Percentiles rank a stretch among this genome's conserved stretches.
These are phyloP conservation scores for Lactarius hatsudake DNA, from an alignment of 768 basidiomycete species.

Conservation along the genomic window DNA sequence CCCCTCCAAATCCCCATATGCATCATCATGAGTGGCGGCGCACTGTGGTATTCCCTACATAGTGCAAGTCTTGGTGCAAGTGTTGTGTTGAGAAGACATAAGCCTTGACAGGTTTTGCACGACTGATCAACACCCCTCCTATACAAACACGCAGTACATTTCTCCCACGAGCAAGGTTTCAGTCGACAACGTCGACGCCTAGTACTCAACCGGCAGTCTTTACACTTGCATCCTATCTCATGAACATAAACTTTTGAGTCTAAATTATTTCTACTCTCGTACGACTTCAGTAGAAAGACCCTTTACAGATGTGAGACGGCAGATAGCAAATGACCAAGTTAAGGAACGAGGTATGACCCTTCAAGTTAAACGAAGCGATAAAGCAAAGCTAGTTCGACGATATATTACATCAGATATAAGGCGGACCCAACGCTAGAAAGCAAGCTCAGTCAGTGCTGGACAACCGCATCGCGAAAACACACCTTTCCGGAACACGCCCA, in stretches of 20 bases:
- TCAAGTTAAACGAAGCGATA: background rate
- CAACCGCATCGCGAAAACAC: background rate
- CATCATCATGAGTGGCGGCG: too few species aligned
- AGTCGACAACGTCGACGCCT: too few species aligned
- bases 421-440: slow-evolving; percentile 16
- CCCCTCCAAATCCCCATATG: too few species aligned
- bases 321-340: background rate
- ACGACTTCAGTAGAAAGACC: background rate
- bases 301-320: background rate
- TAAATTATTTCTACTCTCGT: background rate
- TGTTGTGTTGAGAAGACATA: too few species aligned
- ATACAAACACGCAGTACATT: too few species aligned
- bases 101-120: too few species aligned
- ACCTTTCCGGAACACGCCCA: slow-evolving; percentile 76
- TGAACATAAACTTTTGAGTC: too few species aligned
- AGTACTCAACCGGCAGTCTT: background rate
- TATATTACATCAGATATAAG: slow-evolving; percentile 10
- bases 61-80: too few species aligned
- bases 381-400: background rate
- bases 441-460: background rate
- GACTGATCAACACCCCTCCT: too few species aligned
- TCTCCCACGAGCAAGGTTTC: too few species aligned
- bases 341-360: background rate
- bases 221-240: too few species aligned
- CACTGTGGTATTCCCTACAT: too few species aligned